Evolutionary conservation across 345 rosid genomes (phyloP), one percentile per base, ranked within the genome.

Genomic region (Heritiera fomes): DNA sequence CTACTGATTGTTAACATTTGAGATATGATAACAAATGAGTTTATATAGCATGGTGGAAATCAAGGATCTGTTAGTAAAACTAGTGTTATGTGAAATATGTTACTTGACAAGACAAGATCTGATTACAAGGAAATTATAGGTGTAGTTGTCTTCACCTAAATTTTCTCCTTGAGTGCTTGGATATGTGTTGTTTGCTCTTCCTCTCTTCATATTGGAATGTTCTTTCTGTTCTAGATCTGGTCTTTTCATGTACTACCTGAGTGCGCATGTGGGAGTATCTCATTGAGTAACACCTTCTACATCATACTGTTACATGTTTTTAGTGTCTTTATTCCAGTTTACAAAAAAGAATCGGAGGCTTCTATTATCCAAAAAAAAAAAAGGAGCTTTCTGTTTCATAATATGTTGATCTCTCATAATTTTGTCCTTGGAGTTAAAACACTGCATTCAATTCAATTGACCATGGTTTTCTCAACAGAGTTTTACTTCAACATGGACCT

Each of bases 1-100:
- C 47, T 79, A 73, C 69, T 30, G 68, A 40, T 55, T 73, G 47
- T 34, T 73, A 73, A 9, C 18, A 34, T 72, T 53, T 53, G 32
- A 38, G 28, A 32, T 18, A 73, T 55, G 49, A 73, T 53, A 53
- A 55, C 32, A 72, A 53, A 38, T 38, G 32, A 53, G 76, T 55
- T 73, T 30, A 73, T 38, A 38, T 10, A 73, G 18, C 30, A 11
- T 55, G 18, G 76, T 38, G 34, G 11, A 73, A 71, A 34, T 55
- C 45, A 73, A 55, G 61, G 30, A 73, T 55, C 64, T 55, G 38
- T 55, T 73, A 38, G 23, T 69, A 69, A 47, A 46, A 69, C 56
- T 47, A 46, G 40, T 50, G 8, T 50, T 50, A 50, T 8, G 61
- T 32, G 43, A 13, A 30, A 32, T 30, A 45, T 69, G 15, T 69